phyloP scores from a whole-genome alignment of 768 basidiomycete species.

The Panaeolus papilionaceus region DNA sequence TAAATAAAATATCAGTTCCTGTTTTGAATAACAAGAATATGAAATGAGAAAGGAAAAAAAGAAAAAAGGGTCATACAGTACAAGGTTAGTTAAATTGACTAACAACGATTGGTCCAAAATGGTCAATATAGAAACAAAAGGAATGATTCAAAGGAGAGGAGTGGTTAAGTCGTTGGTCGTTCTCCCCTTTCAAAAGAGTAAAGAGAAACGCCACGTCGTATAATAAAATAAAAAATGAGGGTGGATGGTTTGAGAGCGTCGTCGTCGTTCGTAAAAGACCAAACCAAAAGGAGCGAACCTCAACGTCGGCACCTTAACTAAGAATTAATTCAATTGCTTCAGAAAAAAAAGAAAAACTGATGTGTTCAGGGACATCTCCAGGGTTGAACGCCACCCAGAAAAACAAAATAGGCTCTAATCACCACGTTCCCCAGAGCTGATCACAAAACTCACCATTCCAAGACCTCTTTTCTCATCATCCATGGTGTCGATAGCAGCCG shows the following conservation, averaged over 20 bases:
- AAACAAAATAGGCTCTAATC: not conserved
- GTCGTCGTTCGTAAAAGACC: conserved; percentile 5
- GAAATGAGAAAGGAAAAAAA: not conserved
- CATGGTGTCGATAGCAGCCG: not conserved
- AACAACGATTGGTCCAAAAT: not conserved
- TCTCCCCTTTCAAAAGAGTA: not conserved
- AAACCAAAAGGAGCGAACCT: conserved; percentile 4
- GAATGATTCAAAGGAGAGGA: not conserved
- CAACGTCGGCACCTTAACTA: not conserved
- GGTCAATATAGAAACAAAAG: not conserved
- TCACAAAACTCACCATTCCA: not conserved
- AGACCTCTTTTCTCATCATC: not conserved
- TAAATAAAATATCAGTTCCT: not conserved
- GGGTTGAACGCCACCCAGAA: not conserved
- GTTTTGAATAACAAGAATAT: not conserved
- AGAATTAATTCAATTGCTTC: not conserved
- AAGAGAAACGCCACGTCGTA: conserved; percentile 3
- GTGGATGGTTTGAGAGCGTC: not conserved
- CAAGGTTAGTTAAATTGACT: not conserved
- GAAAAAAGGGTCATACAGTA: not conserved
- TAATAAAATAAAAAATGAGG: not conserved
- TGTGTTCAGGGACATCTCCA: not conserved
- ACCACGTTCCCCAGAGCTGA: not conserved
- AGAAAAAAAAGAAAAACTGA: not conserved
- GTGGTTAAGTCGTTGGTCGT: not conserved